A percentile compares a stretch with the other conserved stretches of the same genome.
phyloP scores from a whole-genome alignment of 164 flowering plant genomes.

The Liriodendron chinense region DNA sequence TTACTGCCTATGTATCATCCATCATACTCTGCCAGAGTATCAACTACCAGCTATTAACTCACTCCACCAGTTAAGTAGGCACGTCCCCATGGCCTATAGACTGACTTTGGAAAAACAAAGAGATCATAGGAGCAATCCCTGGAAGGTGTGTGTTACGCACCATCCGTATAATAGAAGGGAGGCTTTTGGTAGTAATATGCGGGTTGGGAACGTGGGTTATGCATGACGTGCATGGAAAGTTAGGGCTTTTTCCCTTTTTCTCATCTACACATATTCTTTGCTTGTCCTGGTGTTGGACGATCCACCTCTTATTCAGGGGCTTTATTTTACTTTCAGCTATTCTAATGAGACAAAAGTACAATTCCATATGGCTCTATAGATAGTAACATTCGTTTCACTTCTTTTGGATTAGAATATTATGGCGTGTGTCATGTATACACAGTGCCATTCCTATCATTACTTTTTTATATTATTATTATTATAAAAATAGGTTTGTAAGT shows the following conservation, averaged over 20 bases:
- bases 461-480: not conserved
- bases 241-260: constrained; percentile 18
- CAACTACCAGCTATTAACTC: no score
- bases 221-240: constrained; percentile 61
- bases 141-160: constrained; percentile 11
- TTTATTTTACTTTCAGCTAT: constrained; percentile 31
- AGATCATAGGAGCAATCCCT: constrained; percentile 11
- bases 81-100: no score
- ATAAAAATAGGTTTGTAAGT: not conserved
- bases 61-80: no score
- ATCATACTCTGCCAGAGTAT: no score
- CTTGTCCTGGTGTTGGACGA: constrained; percentile 40
- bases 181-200: constrained; percentile 12
- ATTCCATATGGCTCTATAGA: constrained; percentile 29
- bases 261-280: constrained; percentile 41
- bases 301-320: constrained; percentile 15
- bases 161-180: constrained; percentile 7
- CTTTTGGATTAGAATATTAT: constrained; percentile 30
- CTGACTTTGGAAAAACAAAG: no score
- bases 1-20: no score
- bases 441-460: not conserved
- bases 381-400: not conserved
- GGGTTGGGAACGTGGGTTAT: constrained; percentile 22
- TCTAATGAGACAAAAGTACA: constrained; percentile 55
- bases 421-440: constrained; percentile 22